Evolutionary conservation across 768 basidiomycete genomes (phyloP), one percentile per base, ranked within the genome.

Genomic region (Lentinus tigrinus): DNA sequence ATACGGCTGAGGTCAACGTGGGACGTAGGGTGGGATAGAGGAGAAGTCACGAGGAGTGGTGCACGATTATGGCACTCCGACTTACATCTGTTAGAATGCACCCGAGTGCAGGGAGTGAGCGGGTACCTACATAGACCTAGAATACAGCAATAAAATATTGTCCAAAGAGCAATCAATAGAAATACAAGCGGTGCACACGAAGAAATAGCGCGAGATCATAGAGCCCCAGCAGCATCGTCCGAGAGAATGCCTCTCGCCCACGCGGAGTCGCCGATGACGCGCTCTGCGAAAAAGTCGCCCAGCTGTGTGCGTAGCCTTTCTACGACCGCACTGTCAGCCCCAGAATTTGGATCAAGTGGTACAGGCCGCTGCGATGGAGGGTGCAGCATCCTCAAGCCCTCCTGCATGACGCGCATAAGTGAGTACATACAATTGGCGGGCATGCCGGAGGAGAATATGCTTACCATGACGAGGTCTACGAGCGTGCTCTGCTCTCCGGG

Each of bases 211-310:
- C 7, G 31, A 31, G 10, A 24, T 14, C 4, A 28, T 39, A 48
- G 47, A 23, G 50, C 6, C 1, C 24, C 26, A 7, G 60, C 28
- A 8, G 51, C 47, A 23, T 61, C 60, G 39, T 61, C 67, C 8
- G 58, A 48, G 13, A 88, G 67, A 23, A 90, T 77, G 24, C 83
- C 81, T 60, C 77, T 69, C 5, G 87, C 85, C 90, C 90, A 91
- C 3, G 73, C 74, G 10, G 80, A 78, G 68, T 92, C 90, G 31
- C 74, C 76, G 36, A 72, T 51, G 17, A 92, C 68, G 44, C 75
- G 75, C 46, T 79, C 76, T 0, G 85, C 81, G 62, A 92, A 89
- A 57, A 80, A 81, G 27, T 80, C 78, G 14, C 91, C 91, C 10
- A 93, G 61, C 1, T 79, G 66, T 16, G 84, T 79, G 6, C 73